Evolutionary conservation across 1,139 yeast genomes (phyloP).

Genomic region (Candida freyschussii): DNA sequence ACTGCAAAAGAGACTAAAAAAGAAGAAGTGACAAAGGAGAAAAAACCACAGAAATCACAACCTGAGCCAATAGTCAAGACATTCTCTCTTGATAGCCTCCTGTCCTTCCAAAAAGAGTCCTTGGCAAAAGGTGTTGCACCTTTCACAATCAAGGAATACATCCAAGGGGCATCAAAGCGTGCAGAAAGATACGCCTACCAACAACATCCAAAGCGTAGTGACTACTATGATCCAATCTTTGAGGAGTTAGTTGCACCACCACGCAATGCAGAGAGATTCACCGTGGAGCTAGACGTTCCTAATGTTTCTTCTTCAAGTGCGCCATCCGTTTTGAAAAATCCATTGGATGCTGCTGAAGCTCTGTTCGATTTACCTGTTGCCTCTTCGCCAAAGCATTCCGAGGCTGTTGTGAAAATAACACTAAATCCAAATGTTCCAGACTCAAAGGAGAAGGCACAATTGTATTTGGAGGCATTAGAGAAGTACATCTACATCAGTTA

Average conservation of each 20-base stretch:
- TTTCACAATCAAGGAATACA: slow-evolving; percentile 28
- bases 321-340: slow-evolving; percentile 9
- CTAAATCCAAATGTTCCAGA: slow-evolving; percentile 42
- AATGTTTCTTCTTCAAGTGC: slow-evolving; percentile 8
- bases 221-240: slow-evolving; percentile 54
- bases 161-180: slow-evolving; percentile 35
- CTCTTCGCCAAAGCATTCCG: slow-evolving; percentile 16
- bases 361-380: slow-evolving; percentile 22
- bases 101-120: slow-evolving; percentile 15
- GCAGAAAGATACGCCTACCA: slow-evolving; percentile 41
- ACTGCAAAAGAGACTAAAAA: slow-evolving; percentile 30
- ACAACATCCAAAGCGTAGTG: slow-evolving; percentile 40
- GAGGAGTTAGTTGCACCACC: slow-evolving; percentile 61
- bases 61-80: slow-evolving; percentile 29
- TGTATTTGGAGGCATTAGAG: slow-evolving; percentile 29
- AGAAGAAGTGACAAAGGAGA: slow-evolving; percentile 15
- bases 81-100: slow-evolving; percentile 24
- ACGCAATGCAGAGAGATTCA: slow-evolving; percentile 54
- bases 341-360: slow-evolving; percentile 20
- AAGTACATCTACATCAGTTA: slow-evolving; percentile 17
- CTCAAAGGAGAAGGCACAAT: slow-evolving; percentile 41
- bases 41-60: slow-evolving; percentile 27
- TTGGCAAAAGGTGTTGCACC: slow-evolving; percentile 25
- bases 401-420: slow-evolving; percentile 39
- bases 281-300: slow-evolving; percentile 23